Percentiles rank a stretch among this genome's conserved stretches.
phyloP scores from a whole-genome alignment of 176 grass and related monocot species.

The Leersia perrieri region DNA sequence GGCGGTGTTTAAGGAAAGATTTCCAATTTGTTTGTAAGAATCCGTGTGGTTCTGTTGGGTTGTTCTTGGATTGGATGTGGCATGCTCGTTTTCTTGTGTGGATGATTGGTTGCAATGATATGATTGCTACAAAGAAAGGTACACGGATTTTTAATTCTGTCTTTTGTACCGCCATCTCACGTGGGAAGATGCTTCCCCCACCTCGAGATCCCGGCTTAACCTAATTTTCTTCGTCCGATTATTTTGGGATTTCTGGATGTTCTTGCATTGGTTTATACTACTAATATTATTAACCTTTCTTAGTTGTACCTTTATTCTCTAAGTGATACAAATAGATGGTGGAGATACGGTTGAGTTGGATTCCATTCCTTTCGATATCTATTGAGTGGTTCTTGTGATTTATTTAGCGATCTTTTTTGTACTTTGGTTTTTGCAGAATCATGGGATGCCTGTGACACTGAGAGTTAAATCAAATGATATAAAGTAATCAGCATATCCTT shows the following conservation, averaged over 20 bases:
- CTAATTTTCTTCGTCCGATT: neutral
- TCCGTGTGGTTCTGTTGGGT: neutral
- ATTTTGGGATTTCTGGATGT: constrained; percentile 29
- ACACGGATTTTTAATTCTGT: constrained; percentile 37
- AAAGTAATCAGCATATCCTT: constrained; percentile 39
- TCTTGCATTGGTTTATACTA: constrained; percentile 28
- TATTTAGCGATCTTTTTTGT: neutral
- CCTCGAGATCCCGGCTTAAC: constrained; percentile 43
- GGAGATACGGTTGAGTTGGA: constrained; percentile 39
- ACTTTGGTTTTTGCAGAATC: constrained; percentile 16
- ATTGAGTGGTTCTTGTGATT: constrained; percentile 15
- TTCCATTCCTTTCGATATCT: constrained; percentile 35
- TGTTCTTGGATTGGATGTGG: neutral
- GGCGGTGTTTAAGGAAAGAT: constrained; percentile 18
- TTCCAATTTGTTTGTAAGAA: neutral
- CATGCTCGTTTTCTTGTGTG: neutral
- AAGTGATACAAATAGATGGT: constrained; percentile 14
- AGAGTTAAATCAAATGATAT: constrained; percentile 9
- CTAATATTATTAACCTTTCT: constrained; percentile 7
- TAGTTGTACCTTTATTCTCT: constrained; percentile 27
- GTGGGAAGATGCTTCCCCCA: constrained; percentile 46
- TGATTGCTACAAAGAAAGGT: constrained; percentile 37
- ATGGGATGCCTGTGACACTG: constrained; percentile 13
- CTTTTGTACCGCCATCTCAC: constrained; percentile 37
- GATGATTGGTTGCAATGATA: constrained; percentile 24